Evolutionary conservation across 2,329 filamentous ascomycete genomes (phyloP).

Genomic region (Cordyceps farinosa): DNA sequence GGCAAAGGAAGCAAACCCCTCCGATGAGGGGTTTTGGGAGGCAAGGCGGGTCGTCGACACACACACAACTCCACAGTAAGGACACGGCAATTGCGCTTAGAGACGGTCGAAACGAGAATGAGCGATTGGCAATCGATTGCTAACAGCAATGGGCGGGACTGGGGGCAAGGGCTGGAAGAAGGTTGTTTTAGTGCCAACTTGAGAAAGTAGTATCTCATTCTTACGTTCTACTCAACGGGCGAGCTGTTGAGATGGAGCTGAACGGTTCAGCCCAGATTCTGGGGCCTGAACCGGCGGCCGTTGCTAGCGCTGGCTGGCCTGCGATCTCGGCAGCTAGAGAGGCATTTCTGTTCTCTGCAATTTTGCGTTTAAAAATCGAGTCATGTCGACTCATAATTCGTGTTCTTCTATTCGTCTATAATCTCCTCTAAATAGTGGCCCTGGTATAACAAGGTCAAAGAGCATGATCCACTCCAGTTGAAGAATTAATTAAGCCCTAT

Average conservation of each 20-base stretch:
- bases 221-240: not conserved
- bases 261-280: not conserved
- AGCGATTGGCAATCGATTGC: slow-evolving; percentile 5
- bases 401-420: not conserved
- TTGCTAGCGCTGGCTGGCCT: not conserved
- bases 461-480: too few species aligned
- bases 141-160: not conserved
- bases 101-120: not conserved
- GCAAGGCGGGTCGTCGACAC: not conserved
- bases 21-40: slow-evolving; percentile 15
- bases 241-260: not conserved
- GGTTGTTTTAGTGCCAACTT: not conserved
- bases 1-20: not conserved
- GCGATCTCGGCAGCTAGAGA: slow-evolving; percentile 20
- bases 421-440: not conserved
- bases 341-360: too few species aligned
- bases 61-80: not conserved
- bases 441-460: not conserved
- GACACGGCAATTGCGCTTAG: slow-evolving; percentile 12
- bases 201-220: too few species aligned
- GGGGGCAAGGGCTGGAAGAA: not conserved
- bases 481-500: too few species aligned
- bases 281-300: slow-evolving; percentile 1
- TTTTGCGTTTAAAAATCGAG: not conserved
- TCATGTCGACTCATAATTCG: slow-evolving; percentile 10